Percentiles rank a stretch among this genome's conserved stretches.
phyloP scores from a whole-genome alignment of 768 basidiomycete species.

The Phaeotremella skinneri region DNA sequence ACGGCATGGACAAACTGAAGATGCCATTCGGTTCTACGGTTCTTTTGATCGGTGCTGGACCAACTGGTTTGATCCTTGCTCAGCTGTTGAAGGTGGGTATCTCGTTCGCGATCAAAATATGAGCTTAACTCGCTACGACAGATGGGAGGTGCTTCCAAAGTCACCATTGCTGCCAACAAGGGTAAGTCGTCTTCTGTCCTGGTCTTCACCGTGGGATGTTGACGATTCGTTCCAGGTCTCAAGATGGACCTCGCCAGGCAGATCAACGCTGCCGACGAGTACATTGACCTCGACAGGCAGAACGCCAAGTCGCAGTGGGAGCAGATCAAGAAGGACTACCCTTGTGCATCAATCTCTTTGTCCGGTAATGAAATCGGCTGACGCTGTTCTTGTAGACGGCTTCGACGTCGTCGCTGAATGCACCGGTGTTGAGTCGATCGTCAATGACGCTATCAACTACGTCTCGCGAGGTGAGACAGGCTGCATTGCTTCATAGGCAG shows the following conservation, averaged over 20 bases:
- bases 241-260: slow-evolving; percentile 84
- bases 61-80: slow-evolving; percentile 84
- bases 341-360: slow-evolving; percentile 52
- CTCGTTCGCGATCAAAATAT: no score
- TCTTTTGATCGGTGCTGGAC: slow-evolving; percentile 82
- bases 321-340: slow-evolving; percentile 73
- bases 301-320: slow-evolving; percentile 76
- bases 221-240: slow-evolving; percentile 49
- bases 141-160: slow-evolving; percentile 69
- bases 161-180: slow-evolving; percentile 79
- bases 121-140: no score
- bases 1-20: slow-evolving; percentile 82
- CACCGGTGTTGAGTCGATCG: slow-evolving; percentile 79
- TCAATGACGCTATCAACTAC: slow-evolving; percentile 85
- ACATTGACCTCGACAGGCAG: slow-evolving; percentile 76
- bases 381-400: slow-evolving; percentile 57
- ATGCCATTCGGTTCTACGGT: slow-evolving; percentile 80
- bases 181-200: slow-evolving; percentile 52
- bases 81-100: slow-evolving; percentile 66
- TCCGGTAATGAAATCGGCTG: background rate
- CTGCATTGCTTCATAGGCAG: slow-evolving; percentile 22
- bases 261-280: slow-evolving; percentile 76
- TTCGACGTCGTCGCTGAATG: slow-evolving; percentile 84
- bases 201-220: background rate
- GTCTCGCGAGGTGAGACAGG: slow-evolving; percentile 67